A percentile compares a stretch with the other conserved stretches of the same genome.
Conservation (phyloP, 305 asterid genomes). For the Coffea humblotiana region DNA sequence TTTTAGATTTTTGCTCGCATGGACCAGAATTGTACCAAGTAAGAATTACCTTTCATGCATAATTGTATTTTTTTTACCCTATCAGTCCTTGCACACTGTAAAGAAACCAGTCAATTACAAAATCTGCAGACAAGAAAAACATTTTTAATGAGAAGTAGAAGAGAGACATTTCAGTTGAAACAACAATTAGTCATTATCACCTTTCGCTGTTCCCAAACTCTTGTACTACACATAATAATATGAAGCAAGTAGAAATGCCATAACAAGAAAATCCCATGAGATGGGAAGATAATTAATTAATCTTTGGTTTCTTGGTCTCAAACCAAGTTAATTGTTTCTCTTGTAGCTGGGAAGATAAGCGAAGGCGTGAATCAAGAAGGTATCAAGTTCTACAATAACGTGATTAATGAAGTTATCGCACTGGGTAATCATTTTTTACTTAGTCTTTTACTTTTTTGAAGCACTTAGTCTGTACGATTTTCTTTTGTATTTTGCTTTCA, state of each 20-base stretch:
- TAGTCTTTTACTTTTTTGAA: too few relatives aligned
- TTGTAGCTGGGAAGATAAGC: constrained; percentile 24
- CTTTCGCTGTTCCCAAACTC: not conserved
- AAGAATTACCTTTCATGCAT: not conserved
- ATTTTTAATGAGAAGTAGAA: too few relatives aligned
- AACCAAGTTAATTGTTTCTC: not conserved
- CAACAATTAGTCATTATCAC: too few relatives aligned
- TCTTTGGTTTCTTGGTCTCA: not conserved
- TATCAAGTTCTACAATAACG: constrained; percentile 25
- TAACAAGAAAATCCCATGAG: not conserved
- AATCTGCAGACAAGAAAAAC: not conserved
- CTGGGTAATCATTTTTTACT: constrained; percentile 7
- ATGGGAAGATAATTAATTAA: too few relatives aligned
- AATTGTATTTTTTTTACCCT: too few relatives aligned
- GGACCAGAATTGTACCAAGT: constrained; percentile 53
- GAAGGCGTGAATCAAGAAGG: constrained; percentile 28
- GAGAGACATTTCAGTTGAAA: too few relatives aligned
- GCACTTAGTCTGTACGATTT: too few relatives aligned
- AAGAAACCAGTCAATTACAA: not conserved
- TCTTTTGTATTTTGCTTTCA: not conserved
- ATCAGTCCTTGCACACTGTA: not conserved
- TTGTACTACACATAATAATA: too few relatives aligned
- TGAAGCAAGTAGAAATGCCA: too few relatives aligned
- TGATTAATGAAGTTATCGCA: constrained; percentile 21
- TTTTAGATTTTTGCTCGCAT: constrained; percentile 40